Evolutionary conservation across 352 stramenopile genomes (phyloP), one percentile per base, ranked within the genome.

Genomic region (Blastocystis hominis): DNA sequence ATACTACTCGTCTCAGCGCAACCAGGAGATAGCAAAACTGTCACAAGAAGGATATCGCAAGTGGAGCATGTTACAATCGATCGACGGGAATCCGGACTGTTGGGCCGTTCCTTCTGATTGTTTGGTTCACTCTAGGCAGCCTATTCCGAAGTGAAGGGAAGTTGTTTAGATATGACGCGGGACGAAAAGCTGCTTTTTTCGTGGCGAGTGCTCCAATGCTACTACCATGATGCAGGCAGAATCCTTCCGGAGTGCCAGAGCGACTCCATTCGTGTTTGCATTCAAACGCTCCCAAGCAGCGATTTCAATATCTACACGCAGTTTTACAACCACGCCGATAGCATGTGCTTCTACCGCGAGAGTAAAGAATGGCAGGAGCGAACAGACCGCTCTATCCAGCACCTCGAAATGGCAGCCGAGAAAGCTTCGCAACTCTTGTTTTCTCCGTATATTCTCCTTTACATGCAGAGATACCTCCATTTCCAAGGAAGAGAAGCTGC

Each of bases 281-380:
- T 53, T 24, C n/a, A 40, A 9, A 10, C 30, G 13, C 56, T 84
- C 6, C 44, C 72, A 9, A 30, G 50, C 17, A 53, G 2, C 6
- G 72, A 84, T 47, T 84, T 84, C n/a, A 53, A 84, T 34, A 84
- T 84, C 44, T 84, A 66, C 44, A 84, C 72, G 20, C 72, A 84
- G 36, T 84, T 84, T 46, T 84, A 68, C 38, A 66, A 84, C 56
- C 72, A 84, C 44, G 72, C 24, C 13, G 72, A 84, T 34, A 84
- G 72, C 55, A 64, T 84, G 36, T 84, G 72, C 44, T 84, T 54
- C 72, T 84, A 84, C 34, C 50, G 72, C 24, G 72, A 84, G 56
- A 84, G 72, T 68, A 34, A 34, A 38, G 72, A 84, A 53, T 84
- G 72, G 72, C 72, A 66, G 44, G 47, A 66, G 36, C 72, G 47